Evolutionary conservation across 352 stramenopile species (phyloP).

Genomic region (Globisporangium emineosum): DNA sequence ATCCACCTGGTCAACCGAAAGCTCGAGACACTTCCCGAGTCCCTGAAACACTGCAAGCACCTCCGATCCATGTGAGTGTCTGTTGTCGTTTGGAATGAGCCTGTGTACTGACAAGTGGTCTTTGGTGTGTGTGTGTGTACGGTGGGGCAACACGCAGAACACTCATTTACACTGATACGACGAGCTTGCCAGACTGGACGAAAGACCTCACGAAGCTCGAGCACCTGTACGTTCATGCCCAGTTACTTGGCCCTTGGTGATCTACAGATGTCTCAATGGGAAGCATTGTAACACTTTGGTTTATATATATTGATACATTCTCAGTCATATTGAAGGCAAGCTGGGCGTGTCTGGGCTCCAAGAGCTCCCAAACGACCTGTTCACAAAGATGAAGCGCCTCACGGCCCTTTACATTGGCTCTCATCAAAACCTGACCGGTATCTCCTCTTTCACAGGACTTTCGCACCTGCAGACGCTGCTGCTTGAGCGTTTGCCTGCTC

Average conservation of each 20-base stretch:
- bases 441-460: conserved; percentile 21
- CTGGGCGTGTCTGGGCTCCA: conserved; percentile 11
- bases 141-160: conserved; percentile 18
- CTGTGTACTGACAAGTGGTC: background rate
- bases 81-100: background rate
- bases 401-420: conserved; percentile 17
- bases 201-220: conserved; percentile 32
- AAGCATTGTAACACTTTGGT: background rate
- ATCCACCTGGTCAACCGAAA: conserved; percentile 34
- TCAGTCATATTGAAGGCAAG: conserved; percentile 15
- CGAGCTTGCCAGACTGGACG: conserved; percentile 31
- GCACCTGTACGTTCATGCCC: conserved; percentile 23
- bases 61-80: conserved; percentile 33
- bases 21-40: conserved; percentile 24
- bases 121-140: background rate
- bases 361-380: conserved; percentile 18
- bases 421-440: conserved; percentile 5
- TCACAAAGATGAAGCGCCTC: conserved; percentile 24
- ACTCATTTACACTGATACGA: conserved; percentile 38
- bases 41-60: conserved; percentile 25
- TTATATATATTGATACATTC: background rate
- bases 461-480: conserved; percentile 18
- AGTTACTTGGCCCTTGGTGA: background rate
- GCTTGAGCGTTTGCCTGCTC: conserved; percentile 19
- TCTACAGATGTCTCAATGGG: background rate